Percentiles rank a stretch among this genome's conserved stretches.
Conservation (phyloP, 1,284 basidiomycete genomes). For the Moniliophthora roreri region DNA sequence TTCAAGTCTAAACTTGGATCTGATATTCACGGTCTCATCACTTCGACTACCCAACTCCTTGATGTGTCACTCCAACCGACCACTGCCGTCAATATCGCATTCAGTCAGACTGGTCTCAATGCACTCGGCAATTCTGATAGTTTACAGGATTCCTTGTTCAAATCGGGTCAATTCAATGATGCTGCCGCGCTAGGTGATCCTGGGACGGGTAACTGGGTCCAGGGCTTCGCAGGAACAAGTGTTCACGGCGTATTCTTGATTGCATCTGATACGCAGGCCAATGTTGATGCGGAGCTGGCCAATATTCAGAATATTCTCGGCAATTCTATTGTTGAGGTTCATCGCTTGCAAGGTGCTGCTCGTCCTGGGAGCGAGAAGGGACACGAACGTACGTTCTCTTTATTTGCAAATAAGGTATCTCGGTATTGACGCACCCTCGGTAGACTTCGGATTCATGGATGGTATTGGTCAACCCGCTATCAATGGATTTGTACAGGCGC, state of each 20-base stretch:
- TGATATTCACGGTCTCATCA: constrained; percentile 32
- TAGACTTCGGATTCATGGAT: constrained; percentile 16
- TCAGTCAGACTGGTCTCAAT: constrained; percentile 31
- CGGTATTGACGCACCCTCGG: constrained; percentile 27
- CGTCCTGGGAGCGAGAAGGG: constrained; percentile 31
- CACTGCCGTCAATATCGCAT: constrained; percentile 33
- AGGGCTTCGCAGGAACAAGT: constrained; percentile 26
- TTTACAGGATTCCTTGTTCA: constrained; percentile 30
- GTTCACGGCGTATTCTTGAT: constrained; percentile 37
- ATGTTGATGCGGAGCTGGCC: constrained; percentile 15
- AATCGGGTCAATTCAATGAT: constrained; percentile 28
- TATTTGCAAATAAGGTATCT: too few species aligned
- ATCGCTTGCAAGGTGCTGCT: constrained; percentile 28
- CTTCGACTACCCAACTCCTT: constrained; percentile 24
- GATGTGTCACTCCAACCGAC: constrained; percentile 22
- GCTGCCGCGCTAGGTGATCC: constrained; percentile 27
- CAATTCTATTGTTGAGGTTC: constrained; percentile 26
- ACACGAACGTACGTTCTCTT: constrained; percentile 31
- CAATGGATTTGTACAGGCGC: constrained; percentile 26
- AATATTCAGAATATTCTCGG: constrained; percentile 20
- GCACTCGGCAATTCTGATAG: constrained; percentile 34
- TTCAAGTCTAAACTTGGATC: constrained; percentile 28
- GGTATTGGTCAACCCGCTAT: constrained; percentile 32
- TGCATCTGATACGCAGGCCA: constrained; percentile 25
- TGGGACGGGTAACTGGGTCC: constrained; percentile 29